phyloP scores from a whole-genome alignment of 1,139 yeast species.

The Hansenula sp. region DNA sequence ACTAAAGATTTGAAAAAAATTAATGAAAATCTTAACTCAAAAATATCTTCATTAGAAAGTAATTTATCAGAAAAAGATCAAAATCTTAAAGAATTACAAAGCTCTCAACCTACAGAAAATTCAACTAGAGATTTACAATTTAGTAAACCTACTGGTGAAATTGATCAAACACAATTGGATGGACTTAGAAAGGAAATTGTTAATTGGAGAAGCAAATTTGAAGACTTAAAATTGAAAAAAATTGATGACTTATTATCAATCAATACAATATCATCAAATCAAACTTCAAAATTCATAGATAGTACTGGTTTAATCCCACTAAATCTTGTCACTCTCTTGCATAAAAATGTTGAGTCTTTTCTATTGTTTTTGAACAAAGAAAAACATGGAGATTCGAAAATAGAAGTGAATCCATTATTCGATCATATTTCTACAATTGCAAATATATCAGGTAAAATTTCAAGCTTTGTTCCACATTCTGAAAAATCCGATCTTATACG shows the following conservation, averaged over 20 bases:
- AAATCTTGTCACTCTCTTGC: conserved; percentile 13
- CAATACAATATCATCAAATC: background rate
- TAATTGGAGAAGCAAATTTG: conserved; percentile 17
- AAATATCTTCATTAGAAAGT: conserved; percentile 12
- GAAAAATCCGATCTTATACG: conserved; percentile 40
- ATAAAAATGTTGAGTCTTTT: conserved; percentile 13
- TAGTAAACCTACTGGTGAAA: background rate
- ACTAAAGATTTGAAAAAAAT: conserved; percentile 13
- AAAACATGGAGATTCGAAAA: background rate
- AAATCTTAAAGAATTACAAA: background rate
- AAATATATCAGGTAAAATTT: conserved; percentile 43
- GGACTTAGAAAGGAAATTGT: conserved; percentile 25
- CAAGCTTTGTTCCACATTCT: conserved; percentile 37
- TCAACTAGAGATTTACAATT: background rate
- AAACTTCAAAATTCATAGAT: background rate
- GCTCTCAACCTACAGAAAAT: conserved; percentile 5
- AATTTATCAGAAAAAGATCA: conserved; percentile 6
- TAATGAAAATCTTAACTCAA: conserved; percentile 13
- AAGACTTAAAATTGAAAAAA: conserved; percentile 22
- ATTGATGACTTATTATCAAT: conserved; percentile 9
- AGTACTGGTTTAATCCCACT: conserved; percentile 20
- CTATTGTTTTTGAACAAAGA: conserved; percentile 9
- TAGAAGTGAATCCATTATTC: conserved; percentile 39
- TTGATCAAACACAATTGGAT: conserved; percentile 2
- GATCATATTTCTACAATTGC: conserved; percentile 52